Base-by-base conservation (phyloP, 129 eudicot species). In the Erigeron canadensis region DNA sequence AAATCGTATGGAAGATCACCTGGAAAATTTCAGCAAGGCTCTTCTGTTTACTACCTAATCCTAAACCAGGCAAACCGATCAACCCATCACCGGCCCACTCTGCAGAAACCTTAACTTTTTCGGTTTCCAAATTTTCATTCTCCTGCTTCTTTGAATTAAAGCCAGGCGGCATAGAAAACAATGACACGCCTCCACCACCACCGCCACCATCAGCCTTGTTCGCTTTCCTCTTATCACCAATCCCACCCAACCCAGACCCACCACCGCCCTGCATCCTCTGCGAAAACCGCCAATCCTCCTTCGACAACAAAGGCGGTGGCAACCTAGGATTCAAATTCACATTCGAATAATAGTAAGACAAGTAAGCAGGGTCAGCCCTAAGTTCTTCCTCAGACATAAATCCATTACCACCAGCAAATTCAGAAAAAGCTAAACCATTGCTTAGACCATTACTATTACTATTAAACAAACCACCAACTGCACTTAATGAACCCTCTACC, bases 21-120 rank as follows among this genome's bases (percentile, higher is more conserved):
- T 95, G 97, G 70, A 95, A 88, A 48, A 90, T 84, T 76, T 95
- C 99, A 34, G 96, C 99, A 70, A 90, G 80, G 71, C 99, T 95
- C 83, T 90, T 95, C 80, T 95, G 96, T 69, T 95, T 95, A 65
- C 87, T 81, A 82, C 99, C 97, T 74, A 95, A 80, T 13, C 99
- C 99, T 72, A 94, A 76, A 39, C 97, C 99, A 38, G 96, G 95
- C 78, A 90, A 82, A 15, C 99, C 99, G 59, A 91, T 91, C 79
- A 95, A 77, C 19, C 97, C 99, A 84, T 90, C 97, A 71, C 85
- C 92, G 28, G 94, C 97, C 99, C 99, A 95, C 75, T 95, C 96
- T 3, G 82, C 84, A 7, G 87, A 80, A 66, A 65, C 86, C 70
- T 85, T 86, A 12, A 73, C 89, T 55, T 84, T 82, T 42, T 86